These are phyloP conservation scores for Alternaria sp. DNA, from an alignment of 2,329 filamentous ascomycete species.

Conservation along the genomic window DNA sequence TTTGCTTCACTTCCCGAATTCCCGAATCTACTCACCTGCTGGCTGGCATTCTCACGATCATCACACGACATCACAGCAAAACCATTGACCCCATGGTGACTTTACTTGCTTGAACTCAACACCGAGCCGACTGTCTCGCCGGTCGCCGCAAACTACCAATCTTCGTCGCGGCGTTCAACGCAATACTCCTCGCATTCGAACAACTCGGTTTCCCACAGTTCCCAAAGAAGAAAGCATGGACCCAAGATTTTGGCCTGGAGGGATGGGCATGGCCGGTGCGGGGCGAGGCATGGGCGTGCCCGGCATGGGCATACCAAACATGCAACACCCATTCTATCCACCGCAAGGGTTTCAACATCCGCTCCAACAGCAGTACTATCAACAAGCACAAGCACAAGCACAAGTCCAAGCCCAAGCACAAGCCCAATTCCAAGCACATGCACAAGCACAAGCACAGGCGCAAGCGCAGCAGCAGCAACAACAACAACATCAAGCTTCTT, in stretches of 20 bases:
- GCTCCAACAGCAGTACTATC: too few species aligned
- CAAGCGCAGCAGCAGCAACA: neutral
- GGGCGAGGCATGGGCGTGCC: neutral
- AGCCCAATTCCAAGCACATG: too few species aligned
- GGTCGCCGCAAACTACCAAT: neutral
- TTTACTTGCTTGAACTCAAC: neutral
- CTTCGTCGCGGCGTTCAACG: neutral
- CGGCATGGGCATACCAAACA: neutral
- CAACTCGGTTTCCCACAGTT: neutral
- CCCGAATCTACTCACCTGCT: neutral
- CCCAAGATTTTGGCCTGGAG: neutral
- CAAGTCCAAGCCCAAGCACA: neutral
- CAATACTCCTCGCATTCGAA: neutral
- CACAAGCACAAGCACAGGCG: neutral
- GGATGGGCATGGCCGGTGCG: neutral
- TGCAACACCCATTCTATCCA: neutral
- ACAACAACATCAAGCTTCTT: neutral
- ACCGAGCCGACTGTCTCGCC: neutral
- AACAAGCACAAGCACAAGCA: neutral
- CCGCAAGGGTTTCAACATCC: neutral
- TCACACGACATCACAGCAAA: neutral
- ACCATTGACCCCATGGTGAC: neutral
- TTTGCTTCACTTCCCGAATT: neutral
- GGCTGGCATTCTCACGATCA: neutral
- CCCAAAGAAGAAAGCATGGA: neutral